Base-by-base conservation (phyloP, 2,329 filamentous ascomycete species). In the Curvularia spicifera region DNA sequence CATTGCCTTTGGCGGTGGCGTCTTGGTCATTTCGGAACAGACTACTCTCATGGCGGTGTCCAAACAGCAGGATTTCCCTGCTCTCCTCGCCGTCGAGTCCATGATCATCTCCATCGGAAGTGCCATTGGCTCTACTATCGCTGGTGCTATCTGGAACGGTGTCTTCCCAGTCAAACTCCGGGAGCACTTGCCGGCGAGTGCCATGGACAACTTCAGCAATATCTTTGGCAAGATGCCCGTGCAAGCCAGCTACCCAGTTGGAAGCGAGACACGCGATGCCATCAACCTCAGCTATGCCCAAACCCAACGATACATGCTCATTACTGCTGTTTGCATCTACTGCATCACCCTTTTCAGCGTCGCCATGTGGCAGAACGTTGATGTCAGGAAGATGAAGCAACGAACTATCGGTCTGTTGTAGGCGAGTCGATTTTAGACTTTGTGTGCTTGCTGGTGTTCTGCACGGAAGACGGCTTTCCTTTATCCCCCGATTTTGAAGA, bases 141-240 rank as follows among this genome's bases (percentile, higher is more conserved):
- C 87, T 0, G 83, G 82, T 0, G 87, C 87, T 9, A 85, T 91
- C 60, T 91, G 87, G 87, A 85, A 83, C 0, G 81, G 83, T 59
- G 81, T 83, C 1, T 84, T 90, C 66, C 82, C 82, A 5, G 73
- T 78, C 18, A 81, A 81, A 10, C 78, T 89, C 13, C 66, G 57
- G 42, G 54, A 50, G 2, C 65, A 70, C 20, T 77, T 89, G 1
- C 85, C 86, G 9, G 60, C 78, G 1, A 72, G 75, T 1, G 71
- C 67, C 26, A 76, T 80, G 68, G 67, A 69, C 40, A 79, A 76
- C 40, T 64, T 71, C 29, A 37, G 64, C 0, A 56, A 39, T 1
- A 79, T 89, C 53, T 86, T 85, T 60, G 80, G 82, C 29, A 80
- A 81, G 61, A 66, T 89, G 24, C 76, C 76, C 0, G 78, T 78